Base-by-base conservation (phyloP, 495 filamentous ascomycete genomes). In the Annulohypoxylon bovei region DNA sequence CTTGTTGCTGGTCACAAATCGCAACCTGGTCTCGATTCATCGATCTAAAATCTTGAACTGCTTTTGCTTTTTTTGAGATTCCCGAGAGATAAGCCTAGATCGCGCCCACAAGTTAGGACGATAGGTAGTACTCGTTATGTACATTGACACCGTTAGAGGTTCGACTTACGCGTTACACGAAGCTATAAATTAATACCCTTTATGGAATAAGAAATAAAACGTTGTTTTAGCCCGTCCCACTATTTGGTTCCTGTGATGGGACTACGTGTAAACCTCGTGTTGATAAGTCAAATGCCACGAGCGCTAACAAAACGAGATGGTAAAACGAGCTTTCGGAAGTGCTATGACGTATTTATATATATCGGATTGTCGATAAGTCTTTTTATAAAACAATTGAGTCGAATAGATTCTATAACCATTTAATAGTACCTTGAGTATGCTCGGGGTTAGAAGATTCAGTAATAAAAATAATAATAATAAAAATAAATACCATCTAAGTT, bases 1-100 rank as follows among this genome's bases (percentile, higher is more conserved):
- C 71, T 62, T 70, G 71, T 66, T 25, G 39, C 37, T 55, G 22
- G 62, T 73, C 71, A 67, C 42, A 70, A 67, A 70, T 70, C 62
- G 57, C 23, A 46, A 42, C 33, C 44, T 30, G 44, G 60, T 66
- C 66, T 69, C 60, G 54, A 54, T 72, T 61, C 27, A 69, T 59
- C 68, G 65, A 72, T 72, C 70, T 69, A 32, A 25, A 57, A 52
- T 64, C 52, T 67, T 54, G 52, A 57, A 20, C 30, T 53, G 25
- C 30, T 66, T 49, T 59, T 57, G 49, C 22, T 47, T 37, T 53
- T 42, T 54, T 50, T 18, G 30, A 72, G 62, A 67, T 70, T 69
- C 52, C 58, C 62, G 66, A 70, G 58, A 54, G 33, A 28, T 63
- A 58, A 47, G 16, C 56, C 30, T 58, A 57, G 54, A 64, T 68